Evolutionary conservation across 768 basidiomycete species (phyloP).

Genomic region (Pleurotus tuoliensis): DNA sequence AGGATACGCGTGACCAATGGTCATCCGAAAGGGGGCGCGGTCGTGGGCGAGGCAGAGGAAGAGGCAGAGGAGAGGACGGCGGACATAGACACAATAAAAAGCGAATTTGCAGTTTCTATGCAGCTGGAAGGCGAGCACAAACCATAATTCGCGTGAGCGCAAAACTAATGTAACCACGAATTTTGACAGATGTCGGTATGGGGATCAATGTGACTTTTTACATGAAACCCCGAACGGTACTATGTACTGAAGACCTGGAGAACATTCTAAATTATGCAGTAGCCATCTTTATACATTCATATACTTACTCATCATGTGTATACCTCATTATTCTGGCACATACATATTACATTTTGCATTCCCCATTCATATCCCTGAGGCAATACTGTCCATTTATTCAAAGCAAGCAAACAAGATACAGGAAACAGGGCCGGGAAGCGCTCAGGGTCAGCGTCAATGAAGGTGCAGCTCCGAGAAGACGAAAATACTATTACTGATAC

Average conservation of each 20-base stretch:
- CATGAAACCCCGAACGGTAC: constrained; percentile 45
- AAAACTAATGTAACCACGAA: constrained; percentile 37
- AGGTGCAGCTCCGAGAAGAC: background rate
- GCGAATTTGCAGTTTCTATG: constrained; percentile 89
- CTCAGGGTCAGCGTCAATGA: background rate
- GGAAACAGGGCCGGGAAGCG: too few relatives aligned
- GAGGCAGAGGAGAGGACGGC: constrained; percentile 48
- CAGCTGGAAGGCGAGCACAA: constrained; percentile 88
- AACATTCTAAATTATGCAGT: constrained; percentile 9
- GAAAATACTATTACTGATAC: constrained; percentile 10
- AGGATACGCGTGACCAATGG: constrained; percentile 37
- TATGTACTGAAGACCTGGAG: constrained; percentile 13
- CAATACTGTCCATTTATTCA: background rate
- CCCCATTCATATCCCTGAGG: background rate
- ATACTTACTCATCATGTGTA: background rate
- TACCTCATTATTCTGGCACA: background rate
- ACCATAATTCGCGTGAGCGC: constrained; percentile 34
- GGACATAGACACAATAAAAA: constrained; percentile 79
- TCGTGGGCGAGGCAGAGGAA: constrained; percentile 49
- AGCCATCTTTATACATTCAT: background rate
- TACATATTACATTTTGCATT: background rate
- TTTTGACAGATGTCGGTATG: constrained; percentile 79
- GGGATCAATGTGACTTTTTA: constrained; percentile 83
- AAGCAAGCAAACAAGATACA: too few relatives aligned
- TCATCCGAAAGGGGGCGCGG: constrained; percentile 48